Evolutionary conservation across 306 rosid genomes (phyloP), one percentile per base, ranked within the genome.

Genomic region (Quercus cerris): DNA sequence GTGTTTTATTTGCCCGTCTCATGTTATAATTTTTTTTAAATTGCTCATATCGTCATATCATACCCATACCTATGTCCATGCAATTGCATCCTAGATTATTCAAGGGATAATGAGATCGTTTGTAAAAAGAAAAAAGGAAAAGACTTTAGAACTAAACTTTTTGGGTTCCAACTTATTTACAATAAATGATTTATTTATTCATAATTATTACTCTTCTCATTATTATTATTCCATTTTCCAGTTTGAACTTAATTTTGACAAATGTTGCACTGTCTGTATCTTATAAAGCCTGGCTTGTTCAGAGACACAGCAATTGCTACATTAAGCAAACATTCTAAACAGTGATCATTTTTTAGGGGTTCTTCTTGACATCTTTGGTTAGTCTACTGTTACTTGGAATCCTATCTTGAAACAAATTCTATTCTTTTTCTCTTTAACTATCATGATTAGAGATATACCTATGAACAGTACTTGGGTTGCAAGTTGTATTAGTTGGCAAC

Each of bases 381-480:
- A 49, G 54, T 49, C 4, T 67, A 18, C 19, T 7, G 49, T 67
- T 67, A 9, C 51, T 33, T 67, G 15, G 51, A 67, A 67, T 67
- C 51, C 71, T 8, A 31, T 67, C 12, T 10, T 7, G 27, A 5
- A 31, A 9, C 71, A 67, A 27, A 22, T 87, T 85, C 84, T 73
- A 82, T 67, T 71, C 66, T 72, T 35, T 66, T 84, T 82, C 49
- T 84, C 77, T 73, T 80, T 79, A 80, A 79, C 44, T 70, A 52
- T 78, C 74, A 41, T 41, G 46, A 41, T 41, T 41, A 41, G 2
- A 41, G 46, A 41, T 41, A 41, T 41, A 41, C 11, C 13, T 49
- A 49, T 2, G 54, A 49, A 66, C 25, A 17, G 71, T 23, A 10
- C 30, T 5, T 63, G 41, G 41, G 6, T 59, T 49, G 17, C 83